phyloP scores from a whole-genome alignment of 306 rosid species.

The Cicer chorassanicum region DNA sequence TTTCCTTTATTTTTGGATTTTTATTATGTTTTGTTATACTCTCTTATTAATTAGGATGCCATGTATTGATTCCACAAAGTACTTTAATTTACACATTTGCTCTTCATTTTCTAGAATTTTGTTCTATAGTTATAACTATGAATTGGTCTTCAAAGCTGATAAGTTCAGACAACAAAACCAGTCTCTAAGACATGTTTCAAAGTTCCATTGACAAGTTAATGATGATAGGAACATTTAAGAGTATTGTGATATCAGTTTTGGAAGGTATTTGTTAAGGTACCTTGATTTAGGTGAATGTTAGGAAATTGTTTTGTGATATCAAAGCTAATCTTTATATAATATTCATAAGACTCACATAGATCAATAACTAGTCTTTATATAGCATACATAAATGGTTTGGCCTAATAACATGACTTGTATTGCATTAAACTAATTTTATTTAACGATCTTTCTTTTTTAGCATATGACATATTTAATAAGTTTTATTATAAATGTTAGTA shows the following conservation, averaged over 20 bases:
- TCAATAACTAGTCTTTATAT: too few species aligned
- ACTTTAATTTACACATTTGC: conserved; percentile 49
- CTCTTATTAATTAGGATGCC: too few species aligned
- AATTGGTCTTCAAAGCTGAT: conserved; percentile 50
- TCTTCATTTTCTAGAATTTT: conserved; percentile 52
- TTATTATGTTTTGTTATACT: too few species aligned
- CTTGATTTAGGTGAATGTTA: too few species aligned
- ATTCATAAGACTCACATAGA: too few species aligned
- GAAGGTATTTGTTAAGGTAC: conserved; percentile 42
- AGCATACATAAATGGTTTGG: conserved; percentile 68
- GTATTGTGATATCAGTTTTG: conserved; percentile 64
- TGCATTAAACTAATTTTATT: conserved; percentile 44
- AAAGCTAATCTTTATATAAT: too few species aligned
- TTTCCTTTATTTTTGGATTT: too few species aligned
- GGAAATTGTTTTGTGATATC: too few species aligned
- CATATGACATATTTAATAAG: neutral
- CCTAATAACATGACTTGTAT: conserved; percentile 62
- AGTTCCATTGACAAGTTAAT: conserved; percentile 39
- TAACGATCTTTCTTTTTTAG: conserved; percentile 13
- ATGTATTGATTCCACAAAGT: conserved; percentile 30
- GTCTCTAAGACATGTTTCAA: conserved; percentile 52
- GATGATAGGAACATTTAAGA: conserved; percentile 54
- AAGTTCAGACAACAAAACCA: conserved; percentile 30
- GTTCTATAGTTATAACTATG: conserved; percentile 40
- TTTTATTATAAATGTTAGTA: too few species aligned